phyloP scores from a whole-genome alignment of 129 eudicot species.

The Solidago caesia region DNA sequence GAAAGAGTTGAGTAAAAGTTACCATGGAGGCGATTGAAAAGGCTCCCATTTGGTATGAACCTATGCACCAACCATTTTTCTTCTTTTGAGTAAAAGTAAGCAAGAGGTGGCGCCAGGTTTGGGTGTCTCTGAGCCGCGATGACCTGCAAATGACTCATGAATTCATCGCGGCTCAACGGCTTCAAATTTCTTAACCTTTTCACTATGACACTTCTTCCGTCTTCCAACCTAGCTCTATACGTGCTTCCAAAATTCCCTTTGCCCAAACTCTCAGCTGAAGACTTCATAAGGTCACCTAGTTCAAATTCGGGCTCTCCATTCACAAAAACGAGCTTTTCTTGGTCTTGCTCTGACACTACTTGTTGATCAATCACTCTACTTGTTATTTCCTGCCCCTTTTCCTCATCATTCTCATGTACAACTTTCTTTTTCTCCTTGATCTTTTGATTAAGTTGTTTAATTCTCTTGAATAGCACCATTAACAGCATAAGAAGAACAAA shows the following conservation, averaged over 20 bases:
- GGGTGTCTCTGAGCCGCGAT: constrained; percentile 61
- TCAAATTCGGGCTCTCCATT: constrained; percentile 49
- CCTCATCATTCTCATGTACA: constrained; percentile 17
- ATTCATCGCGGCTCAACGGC: constrained; percentile 64
- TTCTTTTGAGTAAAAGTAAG: constrained; percentile 58
- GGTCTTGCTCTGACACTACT: constrained; percentile 25
- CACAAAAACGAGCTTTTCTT: constrained; percentile 45
- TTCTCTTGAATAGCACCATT: constrained; percentile 46
- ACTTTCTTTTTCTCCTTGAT: constrained; percentile 20
- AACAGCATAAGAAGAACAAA: constrained; percentile 38
- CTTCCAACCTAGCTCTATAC: constrained; percentile 56
- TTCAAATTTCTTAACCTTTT: constrained; percentile 70
- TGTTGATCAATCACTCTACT: constrained; percentile 19
- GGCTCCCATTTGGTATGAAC: constrained; percentile 49
- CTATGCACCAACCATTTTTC: constrained; percentile 65
- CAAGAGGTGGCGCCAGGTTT: constrained; percentile 60
- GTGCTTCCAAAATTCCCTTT: constrained; percentile 66
- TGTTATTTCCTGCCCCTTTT: constrained; percentile 15
- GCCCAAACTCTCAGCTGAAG: constrained; percentile 77
- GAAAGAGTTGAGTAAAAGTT: neutral
- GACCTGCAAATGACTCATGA: constrained; percentile 41
- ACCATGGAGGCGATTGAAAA: constrained; percentile 65
- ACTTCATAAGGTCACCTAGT: constrained; percentile 58
- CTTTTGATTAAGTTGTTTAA: constrained; percentile 31
- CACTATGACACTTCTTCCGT: constrained; percentile 56